Conservation (phyloP, 345 rosid species). For the Lagerstroemia speciosa region DNA sequence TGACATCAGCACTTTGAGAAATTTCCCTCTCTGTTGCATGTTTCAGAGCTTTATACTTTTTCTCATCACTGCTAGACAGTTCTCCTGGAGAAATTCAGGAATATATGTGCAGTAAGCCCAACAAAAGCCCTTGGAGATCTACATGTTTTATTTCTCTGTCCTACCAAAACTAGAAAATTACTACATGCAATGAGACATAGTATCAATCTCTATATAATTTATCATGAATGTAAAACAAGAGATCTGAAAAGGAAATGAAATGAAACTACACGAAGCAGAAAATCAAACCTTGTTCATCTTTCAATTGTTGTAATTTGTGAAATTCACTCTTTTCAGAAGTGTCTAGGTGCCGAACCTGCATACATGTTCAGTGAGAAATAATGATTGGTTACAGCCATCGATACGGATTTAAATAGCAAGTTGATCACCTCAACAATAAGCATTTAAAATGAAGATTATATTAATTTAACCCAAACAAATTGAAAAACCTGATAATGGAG, state of each 20-base stretch:
- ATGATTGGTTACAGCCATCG: too few species aligned
- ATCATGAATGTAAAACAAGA: neutral
- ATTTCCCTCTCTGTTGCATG: constrained; percentile 97
- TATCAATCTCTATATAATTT: too few species aligned
- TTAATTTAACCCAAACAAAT: constrained; percentile 1
- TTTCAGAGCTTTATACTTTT: constrained; percentile 92
- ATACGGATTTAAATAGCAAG: neutral
- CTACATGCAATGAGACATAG: neutral
- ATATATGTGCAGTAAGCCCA: neutral
- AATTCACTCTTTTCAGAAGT: constrained; percentile 99
- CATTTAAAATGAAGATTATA: neutral
- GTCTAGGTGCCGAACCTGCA: constrained; percentile 96
- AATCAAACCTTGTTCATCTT: constrained; percentile 93
- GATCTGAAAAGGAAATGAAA: neutral
- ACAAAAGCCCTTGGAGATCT: neutral
- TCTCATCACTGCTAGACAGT: constrained; percentile 96
- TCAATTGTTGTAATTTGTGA: constrained; percentile 94
- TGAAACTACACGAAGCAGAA: constrained; percentile 2
- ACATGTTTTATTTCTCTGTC: neutral
- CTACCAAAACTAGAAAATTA: neutral
- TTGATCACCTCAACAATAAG: neutral
- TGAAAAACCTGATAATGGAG: constrained; percentile 92
- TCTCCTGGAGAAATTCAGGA: constrained; percentile 48
- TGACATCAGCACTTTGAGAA: constrained; percentile 99
- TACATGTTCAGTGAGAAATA: too few species aligned